Conservation (phyloP, 1,284 basidiomycete species). For the Trametes hirsuta region DNA sequence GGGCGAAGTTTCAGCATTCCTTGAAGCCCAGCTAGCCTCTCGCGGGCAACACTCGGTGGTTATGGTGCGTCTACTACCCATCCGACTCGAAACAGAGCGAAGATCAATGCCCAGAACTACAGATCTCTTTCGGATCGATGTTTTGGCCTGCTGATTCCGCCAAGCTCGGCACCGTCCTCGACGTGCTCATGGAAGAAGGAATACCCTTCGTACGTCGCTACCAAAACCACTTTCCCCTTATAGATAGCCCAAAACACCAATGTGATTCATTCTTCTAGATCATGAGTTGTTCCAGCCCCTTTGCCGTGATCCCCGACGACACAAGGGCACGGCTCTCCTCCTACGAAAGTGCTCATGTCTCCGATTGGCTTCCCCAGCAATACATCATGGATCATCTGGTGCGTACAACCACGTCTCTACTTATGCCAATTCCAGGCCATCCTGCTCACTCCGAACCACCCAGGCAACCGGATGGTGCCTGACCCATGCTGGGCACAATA, state of each 20-base stretch:
- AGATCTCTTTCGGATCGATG: slow-evolving; percentile 26
- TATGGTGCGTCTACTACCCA: slow-evolving; percentile 19
- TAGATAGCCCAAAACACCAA: no score
- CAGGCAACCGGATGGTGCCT: slow-evolving; percentile 30
- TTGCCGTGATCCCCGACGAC: slow-evolving; percentile 15
- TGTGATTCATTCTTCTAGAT: slow-evolving; percentile 17
- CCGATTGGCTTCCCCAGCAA: slow-evolving; percentile 26
- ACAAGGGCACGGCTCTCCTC: slow-evolving; percentile 15
- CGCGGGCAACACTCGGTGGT: slow-evolving; percentile 24
- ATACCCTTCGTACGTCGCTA: slow-evolving; percentile 21
- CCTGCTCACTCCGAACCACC: no score
- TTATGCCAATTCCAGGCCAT: background rate
- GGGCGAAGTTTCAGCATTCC: slow-evolving; percentile 16
- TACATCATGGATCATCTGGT: slow-evolving; percentile 26
- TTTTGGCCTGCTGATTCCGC: slow-evolving; percentile 20
- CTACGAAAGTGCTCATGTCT: slow-evolving; percentile 20
- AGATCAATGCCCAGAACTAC: background rate
- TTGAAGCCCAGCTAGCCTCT: slow-evolving; percentile 13
- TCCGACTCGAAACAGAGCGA: background rate
- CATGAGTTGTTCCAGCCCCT: slow-evolving; percentile 21
- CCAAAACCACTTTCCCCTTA: no score
- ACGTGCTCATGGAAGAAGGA: slow-evolving; percentile 14
- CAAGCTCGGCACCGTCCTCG: slow-evolving; percentile 18
- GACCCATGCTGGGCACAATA: slow-evolving; percentile 29
- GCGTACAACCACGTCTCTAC: background rate